Evolutionary conservation across 164 flowering plant species (phyloP).

Genomic region (Vitis cinerea): DNA sequence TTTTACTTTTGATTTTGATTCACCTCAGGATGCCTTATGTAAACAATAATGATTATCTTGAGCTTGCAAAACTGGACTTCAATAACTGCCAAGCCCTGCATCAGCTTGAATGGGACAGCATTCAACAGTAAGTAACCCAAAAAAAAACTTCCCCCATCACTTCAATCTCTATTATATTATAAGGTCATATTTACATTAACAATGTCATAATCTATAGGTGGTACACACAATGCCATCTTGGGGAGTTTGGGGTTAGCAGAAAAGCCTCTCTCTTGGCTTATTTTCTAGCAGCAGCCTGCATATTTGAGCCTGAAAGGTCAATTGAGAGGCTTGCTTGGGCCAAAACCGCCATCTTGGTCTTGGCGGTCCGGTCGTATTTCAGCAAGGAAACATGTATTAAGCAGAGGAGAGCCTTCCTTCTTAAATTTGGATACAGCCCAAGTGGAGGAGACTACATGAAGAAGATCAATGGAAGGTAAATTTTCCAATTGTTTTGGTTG

Average conservation of each 20-base stretch:
- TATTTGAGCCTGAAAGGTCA: constrained; percentile 62
- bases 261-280: constrained; percentile 40
- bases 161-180: background rate
- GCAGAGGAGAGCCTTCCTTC: constrained; percentile 34
- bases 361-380: constrained; percentile 42
- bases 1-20: background rate
- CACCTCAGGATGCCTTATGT: constrained; percentile 70
- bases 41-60: constrained; percentile 66
- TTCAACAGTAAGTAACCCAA: constrained; percentile 55
- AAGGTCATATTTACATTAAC: no score
- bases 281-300: constrained; percentile 66
- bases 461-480: constrained; percentile 21
- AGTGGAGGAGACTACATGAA: background rate
- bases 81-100: constrained; percentile 71
- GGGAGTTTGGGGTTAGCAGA: constrained; percentile 48
- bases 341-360: constrained; percentile 45
- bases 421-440: constrained; percentile 28
- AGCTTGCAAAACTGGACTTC: constrained; percentile 79
- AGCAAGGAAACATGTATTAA: constrained; percentile 11
- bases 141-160: background rate
- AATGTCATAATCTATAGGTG: constrained; percentile 43
- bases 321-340: constrained; percentile 76
- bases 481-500: background rate
- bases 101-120: constrained; percentile 49
- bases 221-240: constrained; percentile 47